A percentile compares a stretch with the other conserved stretches of the same genome.
phyloP scores from a whole-genome alignment of 2,329 filamentous ascomycete species.

The Dactylellina sp. region DNA sequence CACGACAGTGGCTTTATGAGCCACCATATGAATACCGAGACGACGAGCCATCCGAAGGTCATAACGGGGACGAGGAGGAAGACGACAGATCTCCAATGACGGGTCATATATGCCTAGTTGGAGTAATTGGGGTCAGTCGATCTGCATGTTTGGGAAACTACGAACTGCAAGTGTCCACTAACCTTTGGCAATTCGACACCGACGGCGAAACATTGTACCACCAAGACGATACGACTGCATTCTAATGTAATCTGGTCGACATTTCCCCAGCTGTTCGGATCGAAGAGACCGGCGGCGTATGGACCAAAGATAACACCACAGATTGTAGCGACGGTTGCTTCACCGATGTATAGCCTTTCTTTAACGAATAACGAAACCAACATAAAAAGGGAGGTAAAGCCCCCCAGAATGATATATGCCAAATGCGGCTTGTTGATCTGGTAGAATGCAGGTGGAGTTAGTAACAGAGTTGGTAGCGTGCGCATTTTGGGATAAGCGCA shows the following conservation, averaged over 20 bases:
- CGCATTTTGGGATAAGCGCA: not conserved
- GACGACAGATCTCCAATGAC: conserved; percentile 92
- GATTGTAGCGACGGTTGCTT: conserved; percentile 91
- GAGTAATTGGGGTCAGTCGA: conserved; percentile 9
- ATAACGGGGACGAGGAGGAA: conserved; percentile 93
- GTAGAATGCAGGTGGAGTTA: conserved; percentile 11
- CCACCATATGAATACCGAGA: conserved; percentile 95
- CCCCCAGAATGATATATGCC: conserved; percentile 98
- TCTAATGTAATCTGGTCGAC: conserved; percentile 88
- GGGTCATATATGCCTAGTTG: conserved; percentile 82
- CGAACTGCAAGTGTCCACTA: conserved; percentile 12
- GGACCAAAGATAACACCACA: conserved; percentile 91
- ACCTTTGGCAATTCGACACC: conserved; percentile 86
- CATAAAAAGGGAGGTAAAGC: conserved; percentile 98
- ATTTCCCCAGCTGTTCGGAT: conserved; percentile 81
- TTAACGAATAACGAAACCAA: conserved; percentile 97
- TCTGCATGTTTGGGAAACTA: not conserved
- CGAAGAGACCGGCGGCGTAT: conserved; percentile 82
- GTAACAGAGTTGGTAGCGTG: not conserved
- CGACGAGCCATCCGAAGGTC: conserved; percentile 94
- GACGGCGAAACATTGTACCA: conserved; percentile 92
- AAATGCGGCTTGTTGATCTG: conserved; percentile 89
- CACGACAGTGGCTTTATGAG: conserved; percentile 81
- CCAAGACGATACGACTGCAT: conserved; percentile 87
- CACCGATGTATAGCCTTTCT: conserved; percentile 97